Conservation (phyloP, 164 flowering plant genomes). For the Vitis cinerea region DNA sequence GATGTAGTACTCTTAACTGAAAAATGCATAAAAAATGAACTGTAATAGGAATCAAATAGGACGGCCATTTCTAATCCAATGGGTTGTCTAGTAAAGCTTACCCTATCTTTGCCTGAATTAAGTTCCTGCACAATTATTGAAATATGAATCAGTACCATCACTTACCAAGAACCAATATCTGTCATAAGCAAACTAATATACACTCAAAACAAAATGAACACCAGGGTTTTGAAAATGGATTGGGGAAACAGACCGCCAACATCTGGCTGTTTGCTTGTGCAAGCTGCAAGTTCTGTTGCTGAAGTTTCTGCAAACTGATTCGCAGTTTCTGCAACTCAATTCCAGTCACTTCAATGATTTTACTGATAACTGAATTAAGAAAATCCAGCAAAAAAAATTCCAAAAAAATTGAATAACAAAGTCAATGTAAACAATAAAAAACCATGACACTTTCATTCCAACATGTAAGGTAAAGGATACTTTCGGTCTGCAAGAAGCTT, state of each 20-base stretch:
- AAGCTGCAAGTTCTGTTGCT: constrained; percentile 60
- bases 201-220: background rate
- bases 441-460: background rate
- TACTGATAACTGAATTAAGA: constrained; percentile 35
- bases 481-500: constrained; percentile 51
- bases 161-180: constrained; percentile 1
- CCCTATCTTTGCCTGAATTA: constrained; percentile 64
- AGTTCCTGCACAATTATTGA: constrained; percentile 55
- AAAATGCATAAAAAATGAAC: background rate
- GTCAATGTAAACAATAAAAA: background rate
- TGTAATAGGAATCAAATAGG: background rate
- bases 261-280: constrained; percentile 63
- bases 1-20: constrained; percentile 29
- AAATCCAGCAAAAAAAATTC: background rate
- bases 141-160: background rate
- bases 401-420: background rate
- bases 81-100: constrained; percentile 13
- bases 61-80: too few relatives aligned
- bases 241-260: constrained; percentile 37
- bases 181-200: background rate
- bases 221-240: too few relatives aligned
- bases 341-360: constrained; percentile 49
- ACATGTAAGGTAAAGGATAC: constrained; percentile 32
- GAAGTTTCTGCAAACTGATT: constrained; percentile 42
- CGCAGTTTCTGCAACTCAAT: constrained; percentile 49